Conservation (phyloP, 2,329 filamentous ascomycete species). For the Cercospora sesami region DNA sequence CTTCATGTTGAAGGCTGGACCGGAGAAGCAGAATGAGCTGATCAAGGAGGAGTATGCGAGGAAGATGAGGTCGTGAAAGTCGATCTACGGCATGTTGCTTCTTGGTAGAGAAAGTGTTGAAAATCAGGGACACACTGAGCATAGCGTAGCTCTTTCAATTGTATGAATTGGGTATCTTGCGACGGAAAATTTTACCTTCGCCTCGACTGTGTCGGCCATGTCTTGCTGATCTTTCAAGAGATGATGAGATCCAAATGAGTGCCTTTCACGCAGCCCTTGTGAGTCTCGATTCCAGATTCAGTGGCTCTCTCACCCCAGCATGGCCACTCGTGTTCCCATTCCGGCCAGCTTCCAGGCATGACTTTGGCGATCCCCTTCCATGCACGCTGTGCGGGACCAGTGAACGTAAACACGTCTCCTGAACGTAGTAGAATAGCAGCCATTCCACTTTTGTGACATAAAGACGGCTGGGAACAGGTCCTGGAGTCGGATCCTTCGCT, state of each 20-base stretch:
- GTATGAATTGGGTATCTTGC: too few relatives aligned
- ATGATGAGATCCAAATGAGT: not conserved
- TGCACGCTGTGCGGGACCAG: not conserved
- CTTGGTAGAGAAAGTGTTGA: too few relatives aligned
- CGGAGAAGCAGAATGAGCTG: conserved; percentile 14
- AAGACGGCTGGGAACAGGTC: too few relatives aligned
- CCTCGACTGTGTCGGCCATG: too few relatives aligned
- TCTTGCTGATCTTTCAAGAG: not conserved
- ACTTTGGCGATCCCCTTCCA: not conserved
- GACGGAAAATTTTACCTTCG: too few relatives aligned
- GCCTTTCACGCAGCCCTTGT: not conserved
- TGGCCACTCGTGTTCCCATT: not conserved
- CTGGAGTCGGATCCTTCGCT: too few relatives aligned
- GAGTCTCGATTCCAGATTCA: not conserved
- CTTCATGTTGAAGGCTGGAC: conserved; percentile 17
- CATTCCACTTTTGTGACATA: too few relatives aligned
- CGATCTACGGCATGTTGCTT: too few relatives aligned
- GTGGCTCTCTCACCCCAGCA: not conserved
- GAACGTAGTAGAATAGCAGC: too few relatives aligned
- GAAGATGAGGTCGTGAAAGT: not conserved
- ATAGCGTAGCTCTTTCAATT: too few relatives aligned
- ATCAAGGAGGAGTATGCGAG: conserved; percentile 7
- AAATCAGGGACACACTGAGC: too few relatives aligned
- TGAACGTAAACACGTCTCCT: too few relatives aligned
- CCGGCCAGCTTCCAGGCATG: not conserved